Evolutionary conservation across 1,284 basidiomycete genomes (phyloP).

Genomic region (Marasmius oreades): DNA sequence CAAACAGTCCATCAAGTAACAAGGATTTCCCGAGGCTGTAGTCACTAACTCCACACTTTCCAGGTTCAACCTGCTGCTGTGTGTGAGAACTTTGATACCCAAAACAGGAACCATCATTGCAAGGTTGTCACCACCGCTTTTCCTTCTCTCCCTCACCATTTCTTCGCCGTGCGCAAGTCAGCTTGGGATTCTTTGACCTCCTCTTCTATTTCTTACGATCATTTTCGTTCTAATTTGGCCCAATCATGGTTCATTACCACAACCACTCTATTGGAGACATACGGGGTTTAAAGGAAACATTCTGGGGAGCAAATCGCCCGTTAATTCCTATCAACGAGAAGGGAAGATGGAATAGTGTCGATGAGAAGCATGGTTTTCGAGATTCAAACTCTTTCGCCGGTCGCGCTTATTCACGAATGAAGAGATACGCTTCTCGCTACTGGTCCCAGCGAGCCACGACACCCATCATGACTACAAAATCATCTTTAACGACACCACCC

Average conservation of each 20-base stretch:
- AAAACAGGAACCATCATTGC: too few relatives aligned
- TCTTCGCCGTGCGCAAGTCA: not conserved
- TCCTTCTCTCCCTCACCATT: not conserved
- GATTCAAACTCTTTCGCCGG: conserved; percentile 6
- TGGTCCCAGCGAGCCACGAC: not conserved
- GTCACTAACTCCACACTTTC: too few relatives aligned
- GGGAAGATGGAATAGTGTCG: conserved; percentile 12
- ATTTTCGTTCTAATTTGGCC: not conserved
- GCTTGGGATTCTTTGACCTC: not conserved
- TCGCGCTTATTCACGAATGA: not conserved
- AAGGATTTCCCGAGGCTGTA: too few relatives aligned
- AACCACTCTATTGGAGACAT: not conserved
- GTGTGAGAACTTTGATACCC: too few relatives aligned
- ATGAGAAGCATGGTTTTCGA: conserved; percentile 15
- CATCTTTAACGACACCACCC: conserved; percentile 22
- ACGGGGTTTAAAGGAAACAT: not conserved
- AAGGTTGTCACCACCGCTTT: not conserved
- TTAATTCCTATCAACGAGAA: not conserved
- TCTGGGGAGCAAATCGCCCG: not conserved
- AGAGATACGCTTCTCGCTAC: not conserved
- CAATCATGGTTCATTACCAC: conserved; percentile 1
- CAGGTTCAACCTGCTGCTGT: too few relatives aligned
- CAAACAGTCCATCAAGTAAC: too few relatives aligned
- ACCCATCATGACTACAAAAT: conserved; percentile 15
- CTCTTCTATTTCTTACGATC: not conserved